Evolutionary conservation across 257 asterid genomes (phyloP).

Genomic region (Parsonsia alboflavescens): DNA sequence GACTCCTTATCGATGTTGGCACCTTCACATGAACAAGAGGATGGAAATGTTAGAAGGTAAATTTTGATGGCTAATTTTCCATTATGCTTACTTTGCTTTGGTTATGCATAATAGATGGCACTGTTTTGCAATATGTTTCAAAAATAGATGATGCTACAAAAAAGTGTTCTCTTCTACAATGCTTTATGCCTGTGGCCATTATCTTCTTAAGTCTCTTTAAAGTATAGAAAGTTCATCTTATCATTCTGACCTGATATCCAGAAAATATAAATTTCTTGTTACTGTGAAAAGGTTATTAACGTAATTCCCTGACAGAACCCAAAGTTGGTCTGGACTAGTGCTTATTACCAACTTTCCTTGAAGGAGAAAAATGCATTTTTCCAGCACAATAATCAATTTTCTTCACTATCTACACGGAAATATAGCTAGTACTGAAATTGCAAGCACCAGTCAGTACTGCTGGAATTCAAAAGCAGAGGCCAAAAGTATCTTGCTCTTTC

Average conservation of each 20-base stretch:
- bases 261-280: neutral
- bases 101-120: neutral
- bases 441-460: too few species aligned
- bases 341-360: neutral
- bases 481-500: neutral
- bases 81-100: neutral
- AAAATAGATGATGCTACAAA: neutral
- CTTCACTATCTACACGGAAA: neutral
- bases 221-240: neutral
- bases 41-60: constrained; percentile 22
- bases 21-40: constrained; percentile 39
- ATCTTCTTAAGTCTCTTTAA: too few species aligned
- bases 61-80: neutral
- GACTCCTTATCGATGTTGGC: constrained; percentile 38
- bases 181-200: neutral
- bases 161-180: neutral
- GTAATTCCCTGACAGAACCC: neutral
- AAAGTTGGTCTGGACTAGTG: neutral
- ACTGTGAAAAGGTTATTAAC: neutral
- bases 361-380: neutral
- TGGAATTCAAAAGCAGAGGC: too few species aligned
- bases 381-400: neutral
- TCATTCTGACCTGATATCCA: neutral
- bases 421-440: neutral
- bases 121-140: neutral